Base-by-base conservation (phyloP, 2,329 filamentous ascomycete genomes). In the Trichoderma polysporum region DNA sequence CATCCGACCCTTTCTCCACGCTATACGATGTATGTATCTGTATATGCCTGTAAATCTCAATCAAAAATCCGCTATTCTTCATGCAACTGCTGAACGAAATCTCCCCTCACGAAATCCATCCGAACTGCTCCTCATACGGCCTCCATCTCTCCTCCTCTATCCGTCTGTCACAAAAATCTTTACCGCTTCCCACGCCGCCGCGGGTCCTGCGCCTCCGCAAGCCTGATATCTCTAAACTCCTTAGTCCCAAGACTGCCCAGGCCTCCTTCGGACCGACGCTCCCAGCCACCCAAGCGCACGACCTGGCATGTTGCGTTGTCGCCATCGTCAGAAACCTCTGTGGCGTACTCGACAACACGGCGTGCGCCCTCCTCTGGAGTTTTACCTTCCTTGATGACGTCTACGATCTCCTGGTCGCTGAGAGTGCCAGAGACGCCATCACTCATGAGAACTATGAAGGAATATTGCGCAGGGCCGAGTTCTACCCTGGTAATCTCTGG, bases 401-500 rank as follows among this genome's bases (percentile, higher is more conserved):
- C 95, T 33, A 97, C 94, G 69, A 98, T 93, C 80, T 99, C 95
- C 80, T 98, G 94, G 75, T 99, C 95, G 65, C 86, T 88, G 25
- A 98, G 82, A 17, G 91, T 91, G 7, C 92, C 94, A 22, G 90
- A 94, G 10, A 99, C 88, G 29, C 95, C 95, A 77, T 99, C 95
- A 2, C 88, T 91, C 77, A 97, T 88, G 54, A 99, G 85, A 1
- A 97, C 92, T 60, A 98, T 77, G 79, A 99, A 99, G 2, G 89
- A 89, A 79, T 93, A 97, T 77, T 97, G 90, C 0, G 92, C 93
- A 0, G 94, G 90, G 0, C 85, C 85, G 69, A 98, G 83, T 70
- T 97, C 92, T 13, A 93, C 82, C 39, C 91, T 88, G 1, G 87
- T 88, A 68, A 97, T 88, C 75, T 98, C 94, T 0, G 95, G 95